phyloP scores from a whole-genome alignment of 352 stramenopile genomes.

The Globisporangium orthogonon region DNA sequence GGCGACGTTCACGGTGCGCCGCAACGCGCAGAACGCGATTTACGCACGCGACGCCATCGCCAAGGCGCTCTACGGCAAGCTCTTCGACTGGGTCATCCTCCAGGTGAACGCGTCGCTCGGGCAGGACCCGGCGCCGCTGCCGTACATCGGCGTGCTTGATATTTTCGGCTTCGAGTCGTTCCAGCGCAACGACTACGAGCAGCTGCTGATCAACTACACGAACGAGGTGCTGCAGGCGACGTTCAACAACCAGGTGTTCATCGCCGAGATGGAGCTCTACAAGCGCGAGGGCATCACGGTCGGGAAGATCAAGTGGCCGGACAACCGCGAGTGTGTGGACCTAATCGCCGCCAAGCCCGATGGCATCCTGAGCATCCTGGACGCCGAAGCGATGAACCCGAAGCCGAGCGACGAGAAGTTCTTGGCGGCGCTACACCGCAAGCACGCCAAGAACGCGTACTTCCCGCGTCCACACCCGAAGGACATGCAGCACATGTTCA shows the following conservation, averaged over 20 bases:
- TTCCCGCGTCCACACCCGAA: slow-evolving; percentile 83
- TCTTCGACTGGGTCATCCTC: slow-evolving; percentile 92
- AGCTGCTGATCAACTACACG: slow-evolving; percentile 89
- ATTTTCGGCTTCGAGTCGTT: slow-evolving; percentile 91
- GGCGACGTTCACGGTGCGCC: slow-evolving; percentile 77
- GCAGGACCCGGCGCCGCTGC: slow-evolving; percentile 67
- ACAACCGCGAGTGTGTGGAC: slow-evolving; percentile 90
- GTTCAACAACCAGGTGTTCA: slow-evolving; percentile 89
- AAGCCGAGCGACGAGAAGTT: slow-evolving; percentile 89
- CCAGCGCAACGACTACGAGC: slow-evolving; percentile 88
- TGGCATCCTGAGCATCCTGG: slow-evolving; percentile 76
- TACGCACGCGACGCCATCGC: slow-evolving; percentile 90
- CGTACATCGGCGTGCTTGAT: slow-evolving; percentile 89
- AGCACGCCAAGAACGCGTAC: slow-evolving; percentile 80
- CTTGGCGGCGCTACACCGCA: slow-evolving; percentile 73
- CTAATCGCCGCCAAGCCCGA: slow-evolving; percentile 80
- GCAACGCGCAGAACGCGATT: slow-evolving; percentile 71
- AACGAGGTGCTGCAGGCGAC: slow-evolving; percentile 85
- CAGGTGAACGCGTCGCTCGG: slow-evolving; percentile 88
- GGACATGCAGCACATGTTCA: slow-evolving; percentile 88
- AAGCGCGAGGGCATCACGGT: slow-evolving; percentile 89
- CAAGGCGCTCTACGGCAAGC: slow-evolving; percentile 90
- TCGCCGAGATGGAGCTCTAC: slow-evolving; percentile 88
- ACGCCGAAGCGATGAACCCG: slow-evolving; percentile 87
- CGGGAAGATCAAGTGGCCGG: slow-evolving; percentile 86